Conservation (phyloP, 2,329 filamentous ascomycete genomes). For the Periconia sp. region DNA sequence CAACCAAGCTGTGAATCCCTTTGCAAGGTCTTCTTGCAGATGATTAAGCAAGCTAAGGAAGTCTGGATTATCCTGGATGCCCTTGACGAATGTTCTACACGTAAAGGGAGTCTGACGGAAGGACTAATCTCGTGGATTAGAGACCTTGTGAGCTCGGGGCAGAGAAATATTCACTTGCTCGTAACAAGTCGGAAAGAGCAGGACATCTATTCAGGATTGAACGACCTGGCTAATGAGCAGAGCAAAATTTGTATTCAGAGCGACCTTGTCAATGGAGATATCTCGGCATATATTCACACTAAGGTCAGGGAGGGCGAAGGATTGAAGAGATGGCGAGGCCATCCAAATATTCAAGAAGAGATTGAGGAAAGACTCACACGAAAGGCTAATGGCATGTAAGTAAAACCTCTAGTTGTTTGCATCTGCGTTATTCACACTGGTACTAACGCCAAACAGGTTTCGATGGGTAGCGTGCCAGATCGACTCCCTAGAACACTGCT, state of each 20-base stretch:
- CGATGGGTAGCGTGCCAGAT: slow-evolving; percentile 16
- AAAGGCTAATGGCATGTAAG: slow-evolving; percentile 30
- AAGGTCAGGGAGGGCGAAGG: slow-evolving; percentile 20
- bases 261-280: slow-evolving; percentile 28
- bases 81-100: slow-evolving; percentile 14
- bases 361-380: slow-evolving; percentile 15
- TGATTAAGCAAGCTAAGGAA: slow-evolving; percentile 6
- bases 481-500: slow-evolving; percentile 7
- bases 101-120: slow-evolving; percentile 2
- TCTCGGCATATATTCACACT: slow-evolving; percentile 26
- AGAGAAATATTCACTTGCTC: slow-evolving; percentile 12
- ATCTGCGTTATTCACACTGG: background rate
- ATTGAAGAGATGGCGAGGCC: slow-evolving; percentile 28
- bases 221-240: slow-evolving; percentile 10
- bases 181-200: slow-evolving; percentile 12
- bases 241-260: slow-evolving; percentile 25
- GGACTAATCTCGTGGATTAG: slow-evolving; percentile 12
- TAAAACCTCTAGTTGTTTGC: background rate
- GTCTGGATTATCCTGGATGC: slow-evolving; percentile 18
- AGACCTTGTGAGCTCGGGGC: background rate
- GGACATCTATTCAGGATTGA: slow-evolving; percentile 6
- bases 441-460: slow-evolving; percentile 8
- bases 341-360: slow-evolving; percentile 14
- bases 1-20: slow-evolving; percentile 8
- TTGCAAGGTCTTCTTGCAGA: background rate